phyloP scores from a whole-genome alignment of 148 eudicot species.

The Vaccinium vitisidaea region DNA sequence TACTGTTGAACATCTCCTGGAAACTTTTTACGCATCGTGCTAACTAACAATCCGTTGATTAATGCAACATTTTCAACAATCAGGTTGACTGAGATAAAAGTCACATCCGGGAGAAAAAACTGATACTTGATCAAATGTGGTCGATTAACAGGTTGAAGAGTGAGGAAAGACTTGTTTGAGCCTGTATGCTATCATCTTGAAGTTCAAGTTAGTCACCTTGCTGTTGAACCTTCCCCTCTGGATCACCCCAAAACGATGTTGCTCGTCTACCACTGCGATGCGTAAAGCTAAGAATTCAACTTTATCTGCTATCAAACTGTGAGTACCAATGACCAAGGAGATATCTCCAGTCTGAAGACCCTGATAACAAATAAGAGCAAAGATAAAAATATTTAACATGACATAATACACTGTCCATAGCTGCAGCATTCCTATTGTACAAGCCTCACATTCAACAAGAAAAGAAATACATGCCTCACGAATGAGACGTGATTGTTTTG shows the following conservation, averaged over 20 bases:
- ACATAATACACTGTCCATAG: not conserved
- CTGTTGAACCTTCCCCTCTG: slow-evolving; percentile 93
- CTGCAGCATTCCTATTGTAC: not conserved
- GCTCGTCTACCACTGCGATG: slow-evolving; percentile 91
- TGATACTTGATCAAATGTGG: not conserved
- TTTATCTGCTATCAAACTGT: slow-evolving; percentile 79
- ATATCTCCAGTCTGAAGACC: slow-evolving; percentile 80
- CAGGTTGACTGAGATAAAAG: not conserved
- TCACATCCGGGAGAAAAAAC: not conserved
- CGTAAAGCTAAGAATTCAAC: slow-evolving; percentile 79
- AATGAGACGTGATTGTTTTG: slow-evolving; percentile 69
- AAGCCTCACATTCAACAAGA: slow-evolving; percentile 1
- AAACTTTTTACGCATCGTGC: not conserved
- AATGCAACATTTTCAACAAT: not conserved
- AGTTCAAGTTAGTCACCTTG: slow-evolving; percentile 49
- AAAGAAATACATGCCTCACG: slow-evolving; percentile 53
- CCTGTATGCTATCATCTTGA: not conserved
- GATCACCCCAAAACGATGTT: slow-evolving; percentile 97
- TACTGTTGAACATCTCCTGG: not conserved
- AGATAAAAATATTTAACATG: slow-evolving; percentile 17
- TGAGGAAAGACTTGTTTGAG: not conserved
- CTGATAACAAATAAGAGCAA: slow-evolving; percentile 36
- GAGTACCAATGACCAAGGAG: slow-evolving; percentile 90
- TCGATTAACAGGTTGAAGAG: not conserved
- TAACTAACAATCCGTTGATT: not conserved